These are phyloP conservation scores for Helotiales sp. DNA, from an alignment of 2,329 filamentous ascomycete genomes.

Conservation along the genomic window DNA sequence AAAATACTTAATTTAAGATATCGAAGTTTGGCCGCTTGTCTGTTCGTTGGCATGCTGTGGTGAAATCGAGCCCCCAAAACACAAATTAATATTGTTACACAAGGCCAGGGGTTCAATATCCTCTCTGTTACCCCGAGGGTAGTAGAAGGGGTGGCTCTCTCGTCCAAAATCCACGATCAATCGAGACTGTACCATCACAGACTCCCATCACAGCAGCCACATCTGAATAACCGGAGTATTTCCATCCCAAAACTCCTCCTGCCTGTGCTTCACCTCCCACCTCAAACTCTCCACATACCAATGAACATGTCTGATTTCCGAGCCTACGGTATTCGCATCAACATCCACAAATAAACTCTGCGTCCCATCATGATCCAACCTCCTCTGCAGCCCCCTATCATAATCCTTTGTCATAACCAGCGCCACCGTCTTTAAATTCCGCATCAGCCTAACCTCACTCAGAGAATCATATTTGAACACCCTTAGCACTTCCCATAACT, in stretches of 20 bases:
- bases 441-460: conserved; percentile 35
- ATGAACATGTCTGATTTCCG: conserved; percentile 33
- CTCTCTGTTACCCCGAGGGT: background rate
- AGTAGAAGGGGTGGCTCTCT: too few species aligned
- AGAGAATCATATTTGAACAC: conserved; percentile 33
- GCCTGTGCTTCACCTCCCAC: conserved; percentile 31
- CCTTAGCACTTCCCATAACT: conserved; percentile 39
- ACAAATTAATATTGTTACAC: conserved; percentile 1
- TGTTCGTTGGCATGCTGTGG: background rate
- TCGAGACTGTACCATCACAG: too few species aligned
- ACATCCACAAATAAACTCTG: conserved; percentile 21
- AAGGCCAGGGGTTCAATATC: background rate
- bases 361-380: conserved; percentile 18
- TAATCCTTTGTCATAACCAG: conserved; percentile 34
- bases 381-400: conserved; percentile 18
- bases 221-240: conserved; percentile 34
- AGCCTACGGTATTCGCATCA: conserved; percentile 27
- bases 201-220: conserved; percentile 33
- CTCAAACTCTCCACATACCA: conserved; percentile 33
- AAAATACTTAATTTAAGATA: too few species aligned
- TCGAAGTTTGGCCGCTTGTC: background rate
- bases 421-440: conserved; percentile 34
- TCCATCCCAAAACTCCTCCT: conserved; percentile 21
- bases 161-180: too few species aligned
- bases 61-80: background rate